Percentiles rank a stretch among this genome's conserved stretches.
Evolutionary conservation across 2,329 filamentous ascomycete species (phyloP).

Genomic region (Metarhizium robertsii): DNA sequence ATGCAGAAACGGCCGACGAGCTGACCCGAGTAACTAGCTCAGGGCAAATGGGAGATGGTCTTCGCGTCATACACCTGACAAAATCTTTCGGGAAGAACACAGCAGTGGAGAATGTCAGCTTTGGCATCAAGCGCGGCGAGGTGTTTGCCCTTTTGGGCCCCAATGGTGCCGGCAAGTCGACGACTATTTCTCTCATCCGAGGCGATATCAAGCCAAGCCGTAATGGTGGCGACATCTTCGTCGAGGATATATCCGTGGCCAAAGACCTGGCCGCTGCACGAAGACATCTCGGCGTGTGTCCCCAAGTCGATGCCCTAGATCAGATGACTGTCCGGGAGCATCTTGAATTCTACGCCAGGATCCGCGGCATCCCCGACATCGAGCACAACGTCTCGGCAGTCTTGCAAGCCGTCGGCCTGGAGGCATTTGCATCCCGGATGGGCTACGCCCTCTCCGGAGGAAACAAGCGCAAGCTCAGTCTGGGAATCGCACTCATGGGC

Average conservation of each 20-base stretch:
- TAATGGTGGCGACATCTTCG: constrained; percentile 68
- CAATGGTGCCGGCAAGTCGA: constrained; percentile 87
- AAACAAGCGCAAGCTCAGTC: constrained; percentile 84
- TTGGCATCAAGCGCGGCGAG: constrained; percentile 69
- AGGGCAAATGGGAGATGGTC: constrained; percentile 43
- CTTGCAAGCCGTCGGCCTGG: constrained; percentile 70
- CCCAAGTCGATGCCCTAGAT: constrained; percentile 82
- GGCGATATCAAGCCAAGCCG: constrained; percentile 72
- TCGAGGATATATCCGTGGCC: constrained; percentile 70
- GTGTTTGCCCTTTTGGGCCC: constrained; percentile 85
- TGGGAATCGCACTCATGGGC: constrained; percentile 87
- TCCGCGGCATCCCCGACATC: constrained; percentile 68
- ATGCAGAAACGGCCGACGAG: constrained; percentile 58
- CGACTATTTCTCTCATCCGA: constrained; percentile 78
- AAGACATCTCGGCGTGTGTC: constrained; percentile 78
- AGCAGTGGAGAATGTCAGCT: constrained; percentile 82
- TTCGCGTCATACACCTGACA: constrained; percentile 70
- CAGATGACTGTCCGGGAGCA: constrained; percentile 85
- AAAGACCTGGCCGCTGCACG: constrained; percentile 63
- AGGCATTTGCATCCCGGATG: constrained; percentile 62
- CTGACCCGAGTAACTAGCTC: constrained; percentile 45
- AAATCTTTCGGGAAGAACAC: constrained; percentile 69
- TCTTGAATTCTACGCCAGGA: constrained; percentile 75
- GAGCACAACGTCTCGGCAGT: constrained; percentile 70
- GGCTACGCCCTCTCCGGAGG: constrained; percentile 75